Evolutionary conservation across 768 basidiomycete species (phyloP), one percentile per base, ranked within the genome.

Genomic region (Trametes elegans): DNA sequence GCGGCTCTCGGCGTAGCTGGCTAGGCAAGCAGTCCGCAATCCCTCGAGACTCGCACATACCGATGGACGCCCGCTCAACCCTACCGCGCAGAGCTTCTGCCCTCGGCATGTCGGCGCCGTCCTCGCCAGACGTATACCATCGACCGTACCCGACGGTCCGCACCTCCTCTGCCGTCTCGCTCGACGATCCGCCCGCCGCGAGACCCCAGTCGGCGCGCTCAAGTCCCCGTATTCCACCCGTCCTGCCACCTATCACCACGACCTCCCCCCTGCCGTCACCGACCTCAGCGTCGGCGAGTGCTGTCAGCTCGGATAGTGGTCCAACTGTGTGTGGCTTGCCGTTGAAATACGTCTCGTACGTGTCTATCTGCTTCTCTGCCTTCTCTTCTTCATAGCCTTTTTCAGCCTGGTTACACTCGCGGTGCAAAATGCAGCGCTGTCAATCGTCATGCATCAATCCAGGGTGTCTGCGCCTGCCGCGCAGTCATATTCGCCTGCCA

Each of bases 391-490:
- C 38, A 35, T 18, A 44, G n/a, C 13, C 32, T 19, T 21, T 31
- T 11, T 55, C 63, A 89, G 88, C 13, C 78, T 92, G 55, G 82
- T 93, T 60, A 91, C 90, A 16, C 82, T 95, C 45, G 93, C 93
- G 5, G 87, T 96, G 3, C 96, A 99, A 76, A 98, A 98, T 73
- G 93, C 93, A 27, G 85, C 91, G 9, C 76, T 99, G 44, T 94
- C 94, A 49, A 93, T 99, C 66, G 91, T 98, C 61, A 96, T 99
- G 91, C 94, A 98, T 76, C 92, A 98, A 72, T 98, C 97, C n/a
- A 84, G 97, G 56, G 87, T 93, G 54, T 89, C 90, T 2, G 89
- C 82, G 0, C 83, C 92, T 7, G 75, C 88, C 2, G 76, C 86
- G 36, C 78, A 88, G 28, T 76, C 90, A 1, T 99, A 99, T 71